Evolutionary conservation across 345 rosid genomes (phyloP).

Genomic region (Dimocarpus longan): DNA sequence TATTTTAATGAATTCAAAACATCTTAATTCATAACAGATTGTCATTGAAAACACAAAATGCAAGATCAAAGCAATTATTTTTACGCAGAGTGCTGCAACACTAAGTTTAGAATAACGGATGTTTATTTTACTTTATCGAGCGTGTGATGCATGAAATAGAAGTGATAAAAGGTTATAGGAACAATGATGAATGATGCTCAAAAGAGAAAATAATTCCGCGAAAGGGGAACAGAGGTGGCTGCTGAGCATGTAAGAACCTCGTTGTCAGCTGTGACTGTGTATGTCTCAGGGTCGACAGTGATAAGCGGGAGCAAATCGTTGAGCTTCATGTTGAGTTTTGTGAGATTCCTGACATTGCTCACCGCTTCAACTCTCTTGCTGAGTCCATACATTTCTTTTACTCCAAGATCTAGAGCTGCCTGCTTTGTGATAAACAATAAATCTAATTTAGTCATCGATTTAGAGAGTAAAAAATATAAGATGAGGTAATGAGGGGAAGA

Average conservation of each 20-base stretch:
- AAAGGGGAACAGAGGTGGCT: slow-evolving; percentile 77
- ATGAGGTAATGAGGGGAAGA: slow-evolving; percentile 2
- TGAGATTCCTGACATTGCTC: slow-evolving; percentile 61
- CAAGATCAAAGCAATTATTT: too few species aligned
- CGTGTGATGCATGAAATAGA: not conserved
- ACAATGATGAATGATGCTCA: slow-evolving; percentile 26
- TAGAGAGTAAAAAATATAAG: not conserved
- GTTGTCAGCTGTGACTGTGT: slow-evolving; percentile 63
- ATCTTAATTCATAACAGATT: too few species aligned
- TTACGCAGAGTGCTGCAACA: too few species aligned
- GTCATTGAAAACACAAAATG: too few species aligned
- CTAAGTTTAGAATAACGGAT: too few species aligned
- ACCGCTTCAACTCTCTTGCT: slow-evolving; percentile 80
- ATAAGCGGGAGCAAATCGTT: slow-evolving; percentile 80
- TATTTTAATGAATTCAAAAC: too few species aligned
- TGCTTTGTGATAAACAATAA: slow-evolving; percentile 28
- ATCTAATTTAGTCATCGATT: not conserved
- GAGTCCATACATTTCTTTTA: slow-evolving; percentile 64
- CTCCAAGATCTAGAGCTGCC: slow-evolving; percentile 63
- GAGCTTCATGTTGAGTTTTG: slow-evolving; percentile 92
- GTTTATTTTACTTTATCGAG: not conserved
- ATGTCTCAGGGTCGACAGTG: slow-evolving; percentile 87
- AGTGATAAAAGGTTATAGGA: not conserved
- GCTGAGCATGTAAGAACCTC: slow-evolving; percentile 70
- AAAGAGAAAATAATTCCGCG: slow-evolving; percentile 87